phyloP scores from a whole-genome alignment of 106 monocot genomes.

The Allium sativum region DNA sequence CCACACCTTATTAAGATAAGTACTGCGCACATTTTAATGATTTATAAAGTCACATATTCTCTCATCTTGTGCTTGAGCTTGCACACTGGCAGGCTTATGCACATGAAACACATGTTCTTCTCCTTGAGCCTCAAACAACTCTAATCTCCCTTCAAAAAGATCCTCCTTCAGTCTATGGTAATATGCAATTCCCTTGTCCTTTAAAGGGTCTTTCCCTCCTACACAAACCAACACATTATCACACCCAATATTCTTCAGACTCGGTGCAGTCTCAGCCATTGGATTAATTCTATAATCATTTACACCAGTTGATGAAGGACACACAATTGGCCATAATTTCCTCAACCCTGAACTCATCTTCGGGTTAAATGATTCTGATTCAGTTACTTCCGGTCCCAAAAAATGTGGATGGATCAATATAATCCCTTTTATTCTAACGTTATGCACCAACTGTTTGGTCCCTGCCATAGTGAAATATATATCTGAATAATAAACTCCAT shows the following conservation, averaged over 20 bases:
- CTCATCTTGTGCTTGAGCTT: conserved; percentile 3
- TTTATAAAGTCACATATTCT: conserved; percentile 2
- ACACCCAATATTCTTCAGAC: conserved; percentile 1
- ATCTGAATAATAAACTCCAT: no score
- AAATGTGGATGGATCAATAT: conserved; percentile 22
- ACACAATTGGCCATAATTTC: conserved; percentile 17
- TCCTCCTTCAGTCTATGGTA: conserved; percentile 10
- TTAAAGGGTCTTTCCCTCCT: conserved; percentile 18
- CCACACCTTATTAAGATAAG: no score
- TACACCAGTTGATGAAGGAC: conserved; percentile 6
- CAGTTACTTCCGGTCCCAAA: neutral
- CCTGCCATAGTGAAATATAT: conserved; percentile 1
- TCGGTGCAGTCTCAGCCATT: conserved; percentile 1
- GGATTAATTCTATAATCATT: conserved; percentile 19
- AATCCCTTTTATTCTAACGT: conserved; percentile 10
- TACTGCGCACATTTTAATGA: neutral
- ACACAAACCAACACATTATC: conserved; percentile 11
- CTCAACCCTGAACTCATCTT: neutral
- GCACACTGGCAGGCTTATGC: neutral
- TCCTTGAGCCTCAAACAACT: conserved; percentile 5
- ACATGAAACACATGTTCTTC: conserved; percentile 26
- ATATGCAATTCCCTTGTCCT: conserved; percentile 19
- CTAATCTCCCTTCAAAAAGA: conserved; percentile 10
- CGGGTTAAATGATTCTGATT: neutral
- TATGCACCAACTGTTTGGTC: neutral